Evolutionary conservation across 2,329 filamentous ascomycete genomes (phyloP), one percentile per base, ranked within the genome.

Genomic region (Fusarium buharicum): DNA sequence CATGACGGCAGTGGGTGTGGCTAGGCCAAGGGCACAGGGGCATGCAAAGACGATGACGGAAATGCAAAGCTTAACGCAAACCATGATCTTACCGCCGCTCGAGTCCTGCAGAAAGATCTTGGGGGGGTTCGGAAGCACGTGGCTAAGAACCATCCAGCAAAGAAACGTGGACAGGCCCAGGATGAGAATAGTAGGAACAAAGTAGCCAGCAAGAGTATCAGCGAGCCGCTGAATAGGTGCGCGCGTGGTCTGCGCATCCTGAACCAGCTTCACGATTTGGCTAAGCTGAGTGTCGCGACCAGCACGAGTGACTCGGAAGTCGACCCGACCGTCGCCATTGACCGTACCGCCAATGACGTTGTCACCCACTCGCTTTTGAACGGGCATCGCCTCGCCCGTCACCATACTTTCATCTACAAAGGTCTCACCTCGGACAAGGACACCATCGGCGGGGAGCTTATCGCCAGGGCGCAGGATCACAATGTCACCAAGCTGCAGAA

Each of bases 351-450:
- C 95, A 74, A 98, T 95, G 54, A 99, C 81, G 38, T 86, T 78
- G 66, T 87, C 88, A 9, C 91, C 92, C 70, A 91, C 89, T 67
- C 86, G 89, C 78, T 99, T 99, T 70, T 92, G 87, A 31, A 98
- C 93, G 0, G 95, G 94, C 85, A 97, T 94, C 3, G 95, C 91
- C 78, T 99, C 95, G 65, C 95, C 95, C 6, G 95, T 99, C 44
- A 99, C 93, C 94, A 98, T 98, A 73, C 93, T 97, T 78, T 99
- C 95, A 67, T 99, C 93, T 18, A 97, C 86, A 71, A 96, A 97
- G 31, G 92, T 96, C 76, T 97, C 92, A 28, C 95, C 95, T 49
- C 90, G 87, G 52, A 92, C 92, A 48, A 99, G 85, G 9, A 87
- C 84, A 43, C 95, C 95, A 73, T 99, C 95, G 2, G 94, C 94